These are phyloP conservation scores for Naganishia albida DNA, from an alignment of 1,284 basidiomycete genomes.

Conservation along the genomic window DNA sequence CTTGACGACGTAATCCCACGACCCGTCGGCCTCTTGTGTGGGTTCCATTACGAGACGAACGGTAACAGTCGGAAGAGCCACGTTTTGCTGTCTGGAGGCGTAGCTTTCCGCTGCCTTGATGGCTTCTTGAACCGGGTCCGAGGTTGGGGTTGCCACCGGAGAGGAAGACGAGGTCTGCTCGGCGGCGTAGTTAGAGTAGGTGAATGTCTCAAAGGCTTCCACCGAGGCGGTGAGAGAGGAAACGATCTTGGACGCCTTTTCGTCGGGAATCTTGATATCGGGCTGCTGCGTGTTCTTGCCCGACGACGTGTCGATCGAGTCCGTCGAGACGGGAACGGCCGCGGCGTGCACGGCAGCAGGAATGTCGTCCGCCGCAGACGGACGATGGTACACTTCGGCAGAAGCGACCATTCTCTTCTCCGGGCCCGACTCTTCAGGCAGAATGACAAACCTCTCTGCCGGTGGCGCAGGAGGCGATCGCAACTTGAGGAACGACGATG, in stretches of 20 bases:
- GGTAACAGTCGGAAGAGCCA: slow-evolving; percentile 50
- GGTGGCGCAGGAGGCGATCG: slow-evolving; percentile 16
- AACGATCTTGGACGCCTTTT: slow-evolving; percentile 36
- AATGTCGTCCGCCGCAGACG: slow-evolving; percentile 10
- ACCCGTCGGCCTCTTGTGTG: slow-evolving; percentile 52
- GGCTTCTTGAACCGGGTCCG: slow-evolving; percentile 34
- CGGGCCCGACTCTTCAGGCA: neutral
- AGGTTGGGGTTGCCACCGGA: neutral
- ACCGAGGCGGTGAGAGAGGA: slow-evolving; percentile 41
- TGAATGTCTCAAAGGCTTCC: slow-evolving; percentile 41
- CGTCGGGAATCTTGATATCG: slow-evolving; percentile 32
- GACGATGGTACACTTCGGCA: slow-evolving; percentile 16
- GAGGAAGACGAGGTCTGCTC: neutral
- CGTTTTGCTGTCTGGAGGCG: slow-evolving; percentile 40
- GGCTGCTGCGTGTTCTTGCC: slow-evolving; percentile 43
- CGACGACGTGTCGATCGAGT: slow-evolving; percentile 34
- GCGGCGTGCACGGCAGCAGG: neutral
- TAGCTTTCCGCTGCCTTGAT: slow-evolving; percentile 43
- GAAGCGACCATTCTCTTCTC: slow-evolving; percentile 21
- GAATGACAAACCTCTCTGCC: slow-evolving; percentile 13
- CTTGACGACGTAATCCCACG: slow-evolving; percentile 52
- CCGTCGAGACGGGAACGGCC: slow-evolving; percentile 6
- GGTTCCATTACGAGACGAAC: slow-evolving; percentile 51
- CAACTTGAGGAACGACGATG: slow-evolving; percentile 27
- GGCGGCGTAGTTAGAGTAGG: slow-evolving; percentile 44